A percentile compares a stretch with the other conserved stretches of the same genome.
These are phyloP conservation scores for Ustilago shanxiensis DNA, from an alignment of 1,284 basidiomycete genomes.

Conservation along the genomic window DNA sequence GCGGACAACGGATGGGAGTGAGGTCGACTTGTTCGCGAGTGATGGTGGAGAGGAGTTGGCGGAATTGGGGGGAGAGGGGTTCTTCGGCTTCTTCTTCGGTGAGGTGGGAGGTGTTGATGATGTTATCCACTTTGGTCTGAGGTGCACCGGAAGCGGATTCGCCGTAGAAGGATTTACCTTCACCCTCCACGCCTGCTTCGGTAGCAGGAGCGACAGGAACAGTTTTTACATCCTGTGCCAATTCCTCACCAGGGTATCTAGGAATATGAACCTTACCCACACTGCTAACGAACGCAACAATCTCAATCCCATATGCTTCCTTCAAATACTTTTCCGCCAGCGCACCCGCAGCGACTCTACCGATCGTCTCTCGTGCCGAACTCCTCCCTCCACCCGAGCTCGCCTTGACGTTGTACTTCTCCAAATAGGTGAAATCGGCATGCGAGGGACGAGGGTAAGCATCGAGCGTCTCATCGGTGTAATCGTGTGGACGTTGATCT, in stretches of 20 bases:
- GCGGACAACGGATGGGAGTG: constrained; percentile 89
- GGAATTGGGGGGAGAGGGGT: constrained; percentile 84
- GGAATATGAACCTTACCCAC: constrained; percentile 90
- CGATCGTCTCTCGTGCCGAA: constrained; percentile 96
- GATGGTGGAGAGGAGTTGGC: constrained; percentile 82
- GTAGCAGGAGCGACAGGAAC: constrained; percentile 13
- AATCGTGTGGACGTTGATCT: constrained; percentile 98
- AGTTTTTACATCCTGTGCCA: constrained; percentile 39
- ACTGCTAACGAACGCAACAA: constrained; percentile 95
- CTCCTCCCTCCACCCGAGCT: constrained; percentile 95
- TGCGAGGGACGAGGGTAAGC: constrained; percentile 96
- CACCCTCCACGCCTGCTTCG: constrained; percentile 8
- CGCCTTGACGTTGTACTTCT: constrained; percentile 97
- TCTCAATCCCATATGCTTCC: constrained; percentile 88
- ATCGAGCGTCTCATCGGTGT: constrained; percentile 88
- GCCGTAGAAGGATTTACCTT: constrained; percentile 49
- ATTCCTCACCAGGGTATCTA: constrained; percentile 62
- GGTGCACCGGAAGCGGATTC: constrained; percentile 69
- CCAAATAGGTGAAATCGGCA: constrained; percentile 97
- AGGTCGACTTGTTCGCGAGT: constrained; percentile 90
- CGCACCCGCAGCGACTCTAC: constrained; percentile 95
- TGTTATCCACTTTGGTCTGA: constrained; percentile 59
- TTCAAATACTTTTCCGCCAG: constrained; percentile 97
- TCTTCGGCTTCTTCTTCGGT: constrained; percentile 80
- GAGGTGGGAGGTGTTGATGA: constrained; percentile 73